A percentile compares a stretch with the other conserved stretches of the same genome.
These are phyloP conservation scores for Urtica urens DNA, from an alignment of 306 rosid genomes.

Conservation along the genomic window DNA sequence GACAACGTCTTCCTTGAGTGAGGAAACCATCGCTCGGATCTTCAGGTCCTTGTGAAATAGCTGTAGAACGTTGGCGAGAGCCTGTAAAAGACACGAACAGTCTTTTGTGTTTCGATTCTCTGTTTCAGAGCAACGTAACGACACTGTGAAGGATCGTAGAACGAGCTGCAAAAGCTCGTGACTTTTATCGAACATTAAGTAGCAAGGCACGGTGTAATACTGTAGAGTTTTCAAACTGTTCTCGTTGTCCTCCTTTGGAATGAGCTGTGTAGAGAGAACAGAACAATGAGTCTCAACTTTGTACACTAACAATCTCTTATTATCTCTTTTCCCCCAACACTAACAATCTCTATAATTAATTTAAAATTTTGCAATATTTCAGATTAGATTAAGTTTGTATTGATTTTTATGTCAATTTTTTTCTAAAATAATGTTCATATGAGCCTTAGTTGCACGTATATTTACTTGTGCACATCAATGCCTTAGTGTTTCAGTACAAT, in stretches of 20 bases:
- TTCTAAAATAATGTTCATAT: no score
- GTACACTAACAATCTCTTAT: no score
- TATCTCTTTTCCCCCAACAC: no score
- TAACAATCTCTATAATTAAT: no score
- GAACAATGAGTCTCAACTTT: no score
- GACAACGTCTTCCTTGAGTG: conserved; percentile 35
- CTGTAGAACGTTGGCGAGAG: conserved; percentile 32
- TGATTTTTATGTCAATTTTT: no score
- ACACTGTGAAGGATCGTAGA: conserved; percentile 36
- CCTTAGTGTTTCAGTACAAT: no score
- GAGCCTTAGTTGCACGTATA: no score
- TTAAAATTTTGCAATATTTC: no score
- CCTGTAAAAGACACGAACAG: conserved; percentile 23
- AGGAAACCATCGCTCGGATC: conserved; percentile 29
- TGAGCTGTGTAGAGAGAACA: conserved; percentile 28
- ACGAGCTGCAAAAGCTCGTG: conserved; percentile 45
- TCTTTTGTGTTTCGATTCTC: conserved; percentile 15
- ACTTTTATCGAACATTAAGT: conserved; percentile 53
- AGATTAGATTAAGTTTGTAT: no score
- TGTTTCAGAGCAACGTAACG: conserved; percentile 19
- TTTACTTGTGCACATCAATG: no score
- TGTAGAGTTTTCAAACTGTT: conserved; percentile 16
- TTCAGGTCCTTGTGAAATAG: conserved; percentile 41
- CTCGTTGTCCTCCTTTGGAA: conserved; percentile 32
- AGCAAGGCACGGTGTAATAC: conserved; percentile 57